phyloP scores from a whole-genome alignment of 2,329 filamentous ascomycete genomes.

The Hymenoscyphus albidus region DNA sequence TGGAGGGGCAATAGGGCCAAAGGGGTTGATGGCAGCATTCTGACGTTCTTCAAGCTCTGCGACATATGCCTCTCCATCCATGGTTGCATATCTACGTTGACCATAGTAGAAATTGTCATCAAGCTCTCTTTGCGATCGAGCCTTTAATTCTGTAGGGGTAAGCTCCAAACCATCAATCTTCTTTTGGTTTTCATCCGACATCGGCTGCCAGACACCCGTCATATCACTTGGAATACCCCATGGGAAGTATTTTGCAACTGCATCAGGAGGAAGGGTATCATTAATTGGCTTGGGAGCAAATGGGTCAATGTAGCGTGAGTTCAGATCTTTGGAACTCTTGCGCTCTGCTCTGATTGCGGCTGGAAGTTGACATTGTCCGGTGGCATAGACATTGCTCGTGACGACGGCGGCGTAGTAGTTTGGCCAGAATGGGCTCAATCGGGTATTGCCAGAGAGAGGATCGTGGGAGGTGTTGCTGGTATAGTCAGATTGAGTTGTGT shows the following conservation, averaged over 20 bases:
- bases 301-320: constrained; percentile 9
- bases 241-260: constrained; percentile 31
- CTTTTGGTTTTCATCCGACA: constrained; percentile 18
- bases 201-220: constrained; percentile 19
- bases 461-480: not conserved
- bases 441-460: not conserved
- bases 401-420: constrained; percentile 3
- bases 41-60: constrained; percentile 20
- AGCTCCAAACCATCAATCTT: constrained; percentile 11
- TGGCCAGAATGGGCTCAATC: constrained; percentile 11
- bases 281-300: constrained; percentile 15
- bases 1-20: constrained; percentile 23
- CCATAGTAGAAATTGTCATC: constrained; percentile 32
- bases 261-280: constrained; percentile 28
- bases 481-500: not conserved
- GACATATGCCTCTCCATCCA: constrained; percentile 28
- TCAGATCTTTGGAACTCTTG: not conserved
- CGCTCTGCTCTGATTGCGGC: not conserved
- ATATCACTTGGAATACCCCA: constrained; percentile 28
- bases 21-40: constrained; percentile 8
- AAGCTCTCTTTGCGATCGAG: constrained; percentile 17
- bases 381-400: constrained; percentile 6
- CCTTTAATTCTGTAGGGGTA: constrained; percentile 10
- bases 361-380: constrained; percentile 3
- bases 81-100: constrained; percentile 26